phyloP scores from a whole-genome alignment of 495 filamentous ascomycete genomes.

The Daldinia vernicosa region DNA sequence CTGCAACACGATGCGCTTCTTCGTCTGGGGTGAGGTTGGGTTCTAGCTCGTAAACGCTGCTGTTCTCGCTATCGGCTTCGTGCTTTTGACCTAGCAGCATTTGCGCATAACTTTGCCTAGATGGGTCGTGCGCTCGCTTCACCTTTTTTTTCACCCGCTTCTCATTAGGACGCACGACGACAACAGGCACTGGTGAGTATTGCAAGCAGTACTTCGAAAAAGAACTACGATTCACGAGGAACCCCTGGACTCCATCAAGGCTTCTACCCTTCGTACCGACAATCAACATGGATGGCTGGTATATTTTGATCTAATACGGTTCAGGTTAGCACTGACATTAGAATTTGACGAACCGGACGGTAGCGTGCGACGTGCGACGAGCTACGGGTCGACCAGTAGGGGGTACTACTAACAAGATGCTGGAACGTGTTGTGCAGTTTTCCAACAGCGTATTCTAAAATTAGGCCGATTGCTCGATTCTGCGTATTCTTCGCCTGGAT shows the following conservation, averaged over 20 bases:
- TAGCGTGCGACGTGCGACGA: background rate
- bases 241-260: conserved; percentile 85
- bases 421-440: conserved; percentile 94
- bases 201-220: conserved; percentile 98
- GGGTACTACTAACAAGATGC: conserved; percentile 76
- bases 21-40: conserved; percentile 60
- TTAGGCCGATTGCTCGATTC: conserved; percentile 85
- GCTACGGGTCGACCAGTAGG: background rate
- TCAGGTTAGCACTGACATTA: conserved; percentile 7
- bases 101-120: conserved; percentile 78
- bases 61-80: conserved; percentile 59
- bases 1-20: conserved; percentile 76
- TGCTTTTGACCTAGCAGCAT: conserved; percentile 77
- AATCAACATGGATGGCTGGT: conserved; percentile 93
- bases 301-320: conserved; percentile 78
- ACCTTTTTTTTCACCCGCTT: conserved; percentile 92
- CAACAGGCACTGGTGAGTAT: conserved; percentile 95
- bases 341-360: background rate
- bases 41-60: conserved; percentile 58
- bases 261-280: conserved; percentile 91
- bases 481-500: conserved; percentile 87
- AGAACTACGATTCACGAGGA: conserved; percentile 82
- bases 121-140: conserved; percentile 83
- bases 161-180: conserved; percentile 89
- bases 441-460: conserved; percentile 89